A percentile compares a stretch with the other conserved stretches of the same genome.
phyloP scores from a whole-genome alignment of 106 monocot species.

The Chionographis japonica region DNA sequence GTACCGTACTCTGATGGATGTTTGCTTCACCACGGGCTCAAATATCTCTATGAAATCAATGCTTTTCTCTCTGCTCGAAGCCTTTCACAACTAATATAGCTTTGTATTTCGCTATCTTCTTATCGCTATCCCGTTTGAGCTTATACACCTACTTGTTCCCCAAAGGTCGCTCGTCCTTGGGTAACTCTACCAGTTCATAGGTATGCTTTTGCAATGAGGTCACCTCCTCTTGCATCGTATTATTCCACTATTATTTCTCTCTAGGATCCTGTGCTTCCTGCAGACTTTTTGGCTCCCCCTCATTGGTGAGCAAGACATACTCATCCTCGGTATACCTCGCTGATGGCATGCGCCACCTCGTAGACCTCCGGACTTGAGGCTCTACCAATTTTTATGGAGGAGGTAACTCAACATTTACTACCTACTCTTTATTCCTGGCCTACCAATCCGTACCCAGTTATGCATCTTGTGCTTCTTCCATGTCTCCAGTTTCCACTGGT shows the following conservation, averaged over 20 bases:
- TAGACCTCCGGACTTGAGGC: too few species aligned
- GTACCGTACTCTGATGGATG: not conserved
- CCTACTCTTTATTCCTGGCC: not conserved
- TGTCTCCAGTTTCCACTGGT: too few species aligned
- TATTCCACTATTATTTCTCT: not conserved
- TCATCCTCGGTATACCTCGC: not conserved
- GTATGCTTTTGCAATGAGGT: not conserved
- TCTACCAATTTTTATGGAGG: too few species aligned
- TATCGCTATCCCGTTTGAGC: not conserved
- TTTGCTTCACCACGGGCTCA: slow-evolving; percentile 12
- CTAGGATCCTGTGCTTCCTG: not conserved
- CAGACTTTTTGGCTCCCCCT: not conserved
- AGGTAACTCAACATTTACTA: too few species aligned
- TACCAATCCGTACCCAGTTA: too few species aligned
- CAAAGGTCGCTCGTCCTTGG: not conserved
- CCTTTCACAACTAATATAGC: slow-evolving; percentile 12
- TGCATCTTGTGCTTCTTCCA: not conserved
- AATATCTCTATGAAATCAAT: slow-evolving; percentile 18
- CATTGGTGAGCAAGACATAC: not conserved
- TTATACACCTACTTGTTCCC: slow-evolving; percentile 15
- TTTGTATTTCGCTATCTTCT: not conserved
- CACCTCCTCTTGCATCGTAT: slow-evolving; percentile 8
- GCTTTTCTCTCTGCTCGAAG: slow-evolving; percentile 1
- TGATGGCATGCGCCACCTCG: too few species aligned
- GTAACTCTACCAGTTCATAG: not conserved